These are phyloP conservation scores for Arabidopsis thaliana DNA, from an alignment of 345 rosid species.

Conservation along the genomic window DNA sequence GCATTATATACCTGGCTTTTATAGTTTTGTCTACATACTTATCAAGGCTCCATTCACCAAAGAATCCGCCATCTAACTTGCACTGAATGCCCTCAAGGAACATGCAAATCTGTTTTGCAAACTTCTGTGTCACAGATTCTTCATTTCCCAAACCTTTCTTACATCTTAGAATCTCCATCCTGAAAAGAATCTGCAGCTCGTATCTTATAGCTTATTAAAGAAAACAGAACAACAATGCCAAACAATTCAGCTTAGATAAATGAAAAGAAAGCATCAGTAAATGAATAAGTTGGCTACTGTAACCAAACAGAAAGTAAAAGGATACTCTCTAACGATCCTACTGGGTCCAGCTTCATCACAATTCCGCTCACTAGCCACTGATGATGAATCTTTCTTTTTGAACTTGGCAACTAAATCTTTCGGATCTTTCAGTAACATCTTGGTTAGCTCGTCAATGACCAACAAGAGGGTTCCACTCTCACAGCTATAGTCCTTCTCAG, in stretches of 20 bases:
- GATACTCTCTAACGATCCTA: constrained; percentile 78
- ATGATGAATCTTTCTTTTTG: constrained; percentile 48
- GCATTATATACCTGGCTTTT: constrained; percentile 61
- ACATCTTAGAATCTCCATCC: constrained; percentile 89
- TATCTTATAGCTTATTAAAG: constrained; percentile 70
- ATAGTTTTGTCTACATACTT: constrained; percentile 75
- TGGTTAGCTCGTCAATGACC: constrained; percentile 57
- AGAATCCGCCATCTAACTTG: constrained; percentile 85
- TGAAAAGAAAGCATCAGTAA: constrained; percentile 22
- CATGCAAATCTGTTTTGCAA: constrained; percentile 78
- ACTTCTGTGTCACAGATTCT: constrained; percentile 65
- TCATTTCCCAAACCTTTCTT: constrained; percentile 57
- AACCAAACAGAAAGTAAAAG: constrained; percentile 41
- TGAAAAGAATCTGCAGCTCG: constrained; percentile 88
- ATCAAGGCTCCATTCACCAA: constrained; percentile 92
- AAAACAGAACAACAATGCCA: constrained; percentile 39
- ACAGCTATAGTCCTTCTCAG: constrained; percentile 47
- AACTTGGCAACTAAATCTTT: constrained; percentile 63
- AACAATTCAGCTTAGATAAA: constrained; percentile 1
- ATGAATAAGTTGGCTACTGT: constrained; percentile 18
- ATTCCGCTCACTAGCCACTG: constrained; percentile 44
- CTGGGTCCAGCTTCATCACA: constrained; percentile 48
- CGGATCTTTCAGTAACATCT: constrained; percentile 72
- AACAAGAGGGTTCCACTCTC: constrained; percentile 49
- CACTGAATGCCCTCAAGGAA: constrained; percentile 78